Conservation (phyloP, 768 basidiomycete species). For the Agrocybe pediades region DNA sequence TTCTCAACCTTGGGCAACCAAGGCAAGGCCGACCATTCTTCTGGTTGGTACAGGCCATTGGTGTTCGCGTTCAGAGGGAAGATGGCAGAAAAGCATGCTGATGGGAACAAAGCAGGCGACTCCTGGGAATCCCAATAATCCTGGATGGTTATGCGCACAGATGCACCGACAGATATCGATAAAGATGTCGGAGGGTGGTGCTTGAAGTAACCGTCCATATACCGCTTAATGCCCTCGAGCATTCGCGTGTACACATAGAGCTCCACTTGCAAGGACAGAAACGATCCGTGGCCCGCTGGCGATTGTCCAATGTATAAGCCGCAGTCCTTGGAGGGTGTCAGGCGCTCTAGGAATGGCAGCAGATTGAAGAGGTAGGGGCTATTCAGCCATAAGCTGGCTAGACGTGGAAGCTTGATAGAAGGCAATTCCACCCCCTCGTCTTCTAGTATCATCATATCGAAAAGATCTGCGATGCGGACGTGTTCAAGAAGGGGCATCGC, state of each 20-base stretch:
- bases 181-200: background rate
- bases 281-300: background rate
- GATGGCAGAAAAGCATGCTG: background rate
- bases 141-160: background rate
- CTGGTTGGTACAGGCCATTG: background rate
- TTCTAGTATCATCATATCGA: background rate
- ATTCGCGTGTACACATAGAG: background rate
- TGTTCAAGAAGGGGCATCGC: background rate
- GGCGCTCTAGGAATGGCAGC: background rate
- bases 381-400: background rate
- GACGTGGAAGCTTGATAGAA: background rate
- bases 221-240: background rate
- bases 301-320: background rate
- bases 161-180: background rate
- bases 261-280: too few relatives aligned
- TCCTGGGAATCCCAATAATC: background rate
- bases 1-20: background rate
- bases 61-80: background rate
- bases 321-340: background rate
- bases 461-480: background rate
- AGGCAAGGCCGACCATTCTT: background rate
- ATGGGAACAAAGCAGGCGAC: background rate
- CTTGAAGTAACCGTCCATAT: background rate
- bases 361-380: background rate
- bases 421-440: background rate